Percentiles rank a stretch among this genome's conserved stretches.
These are phyloP conservation scores for Thelonectria olida DNA, from an alignment of 2,329 filamentous ascomycete species.

Conservation along the genomic window DNA sequence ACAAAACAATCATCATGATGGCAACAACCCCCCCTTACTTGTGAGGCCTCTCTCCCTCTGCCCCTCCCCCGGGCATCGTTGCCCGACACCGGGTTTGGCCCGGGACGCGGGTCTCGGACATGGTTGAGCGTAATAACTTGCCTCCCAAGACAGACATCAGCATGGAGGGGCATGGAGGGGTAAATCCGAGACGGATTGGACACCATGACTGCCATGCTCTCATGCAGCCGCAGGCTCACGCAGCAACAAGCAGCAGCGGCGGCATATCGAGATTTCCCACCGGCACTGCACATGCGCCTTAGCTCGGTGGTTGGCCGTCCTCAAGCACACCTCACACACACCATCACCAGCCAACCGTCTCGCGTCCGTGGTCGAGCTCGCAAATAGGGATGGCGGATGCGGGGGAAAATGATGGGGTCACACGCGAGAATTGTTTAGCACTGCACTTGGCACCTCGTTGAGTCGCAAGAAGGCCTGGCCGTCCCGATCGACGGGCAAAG, in stretches of 20 bases:
- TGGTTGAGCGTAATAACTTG: constrained; percentile 8
- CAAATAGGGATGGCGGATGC: constrained; percentile 29
- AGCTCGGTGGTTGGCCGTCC: constrained; percentile 21
- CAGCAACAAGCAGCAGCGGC: constrained; percentile 5
- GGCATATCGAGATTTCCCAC: constrained; percentile 26
- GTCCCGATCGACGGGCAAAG: constrained; percentile 30
- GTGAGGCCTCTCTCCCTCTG: background rate
- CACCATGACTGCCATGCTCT: background rate
- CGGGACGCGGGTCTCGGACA: constrained; percentile 11
- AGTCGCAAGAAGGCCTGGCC: constrained; percentile 3
- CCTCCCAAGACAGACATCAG: background rate
- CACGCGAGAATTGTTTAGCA: constrained; percentile 32
- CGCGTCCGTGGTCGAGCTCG: constrained; percentile 19
- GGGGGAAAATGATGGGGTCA: constrained; percentile 38
- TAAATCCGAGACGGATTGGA: background rate
- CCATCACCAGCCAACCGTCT: constrained; percentile 35
- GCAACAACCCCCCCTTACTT: background rate
- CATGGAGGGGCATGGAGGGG: background rate
- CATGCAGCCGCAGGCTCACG: background rate
- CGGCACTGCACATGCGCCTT: constrained; percentile 29
- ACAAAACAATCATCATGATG: background rate
- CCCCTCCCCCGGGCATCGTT: constrained; percentile 30
- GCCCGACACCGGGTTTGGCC: constrained; percentile 25
- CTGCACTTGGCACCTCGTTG: background rate
- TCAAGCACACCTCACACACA: constrained; percentile 18